Base-by-base conservation (phyloP, 345 rosid species). In the Excoecaria cochinchinensis region DNA sequence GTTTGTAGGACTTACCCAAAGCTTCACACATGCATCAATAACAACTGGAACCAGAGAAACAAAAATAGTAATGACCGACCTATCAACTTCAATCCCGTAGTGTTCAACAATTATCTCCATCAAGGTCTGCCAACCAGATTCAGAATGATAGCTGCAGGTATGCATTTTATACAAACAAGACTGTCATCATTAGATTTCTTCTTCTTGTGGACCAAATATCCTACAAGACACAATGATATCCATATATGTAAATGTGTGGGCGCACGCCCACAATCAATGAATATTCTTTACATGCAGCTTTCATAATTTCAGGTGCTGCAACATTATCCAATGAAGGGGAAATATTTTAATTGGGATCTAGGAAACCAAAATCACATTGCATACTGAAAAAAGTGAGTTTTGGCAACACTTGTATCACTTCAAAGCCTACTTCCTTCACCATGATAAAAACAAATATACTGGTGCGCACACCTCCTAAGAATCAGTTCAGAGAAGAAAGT, bases 121-220 rank as follows among this genome's bases (percentile, higher is more conserved):
- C 79, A 92, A 71, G 59, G 97, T 88, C 79, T 87, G 87, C 99
- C 99, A 95, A 70, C 99, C 97, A 47, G 91, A 87, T 83, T 90
- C 97, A 36, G 99, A 95, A 86, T 95, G 99, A 82, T 95, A 95
- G 84, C 97, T 95, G 79, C 73, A 74, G 57, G 67, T 38, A 48
- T 14, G 39, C 16, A 73, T 68, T 39, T 57, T 46, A 40, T 16
- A 65, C 21, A 42, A n/a, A 44, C 59, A 48, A 19, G 56, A 16
- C 38, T 3, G 46, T 47, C 11, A 31, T 16, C 38, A 19, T 31
- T 38, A 24, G 12, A 22, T 52, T 22, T 4, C 25, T 22, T 21
- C 22, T 38, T 5, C 4, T 52, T 53, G 16, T 52, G 40, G 5
- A 52, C 7, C 17, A 52, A 11, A 38, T 0, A 36, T 36, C 25